Percentiles rank a stretch among this genome's conserved stretches.
Evolutionary conservation across 306 rosid species (phyloP).

Genomic region (Pyrus betulifolia): DNA sequence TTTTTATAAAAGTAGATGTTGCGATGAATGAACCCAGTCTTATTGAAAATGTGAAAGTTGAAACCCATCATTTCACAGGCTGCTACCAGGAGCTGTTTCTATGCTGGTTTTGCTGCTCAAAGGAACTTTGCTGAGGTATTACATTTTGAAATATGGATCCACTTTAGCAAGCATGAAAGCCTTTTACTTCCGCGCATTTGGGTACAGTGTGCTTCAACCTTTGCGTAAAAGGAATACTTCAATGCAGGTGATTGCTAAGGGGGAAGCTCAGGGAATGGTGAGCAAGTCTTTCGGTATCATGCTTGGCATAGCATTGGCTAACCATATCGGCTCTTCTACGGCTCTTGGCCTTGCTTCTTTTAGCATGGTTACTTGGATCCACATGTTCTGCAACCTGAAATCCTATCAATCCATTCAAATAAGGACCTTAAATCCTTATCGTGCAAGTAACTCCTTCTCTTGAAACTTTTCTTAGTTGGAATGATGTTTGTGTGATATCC

Average conservation of each 20-base stretch:
- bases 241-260: constrained; percentile 90
- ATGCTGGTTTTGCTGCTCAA: constrained; percentile 97
- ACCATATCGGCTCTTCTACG: constrained; percentile 62
- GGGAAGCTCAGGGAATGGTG: constrained; percentile 98
- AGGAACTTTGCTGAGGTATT: constrained; percentile 95
- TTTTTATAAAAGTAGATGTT: not conserved
- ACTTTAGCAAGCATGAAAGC: constrained; percentile 7
- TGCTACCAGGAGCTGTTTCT: constrained; percentile 94
- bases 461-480: not conserved
- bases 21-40: not conserved
- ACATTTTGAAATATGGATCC: not conserved
- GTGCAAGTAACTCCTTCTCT: constrained; percentile 64
- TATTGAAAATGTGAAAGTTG: constrained; percentile 2
- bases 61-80: constrained; percentile 54
- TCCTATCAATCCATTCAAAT: constrained; percentile 84
- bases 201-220: not conserved
- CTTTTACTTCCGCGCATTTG: constrained; percentile 5
- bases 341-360: constrained; percentile 71
- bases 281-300: constrained; percentile 81
- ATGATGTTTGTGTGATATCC: not conserved
- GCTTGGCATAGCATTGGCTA: constrained; percentile 84
- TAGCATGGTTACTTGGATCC: constrained; percentile 69
- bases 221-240: constrained; percentile 6
- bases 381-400: constrained; percentile 94
- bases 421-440: constrained; percentile 88